Evolutionary conservation across 2,329 filamentous ascomycete species (phyloP).

Genomic region (Ophiostoma himal-ulmi): DNA sequence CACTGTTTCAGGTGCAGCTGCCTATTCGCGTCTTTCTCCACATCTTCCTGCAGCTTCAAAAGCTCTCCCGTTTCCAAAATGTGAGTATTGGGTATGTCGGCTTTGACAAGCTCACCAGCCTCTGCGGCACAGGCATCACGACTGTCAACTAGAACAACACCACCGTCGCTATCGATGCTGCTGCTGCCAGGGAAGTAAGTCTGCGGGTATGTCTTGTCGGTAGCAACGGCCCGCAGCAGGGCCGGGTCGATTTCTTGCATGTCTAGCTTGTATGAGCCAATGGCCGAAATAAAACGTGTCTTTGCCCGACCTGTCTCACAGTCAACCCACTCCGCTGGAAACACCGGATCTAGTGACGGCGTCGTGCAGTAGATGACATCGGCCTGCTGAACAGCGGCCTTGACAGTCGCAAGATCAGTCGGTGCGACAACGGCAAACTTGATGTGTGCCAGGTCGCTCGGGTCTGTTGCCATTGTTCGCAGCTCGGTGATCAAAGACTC

Average conservation of each 20-base stretch:
- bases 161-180: slow-evolving; percentile 25
- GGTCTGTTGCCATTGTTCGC: background rate
- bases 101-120: slow-evolving; percentile 62
- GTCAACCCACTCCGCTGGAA: slow-evolving; percentile 49
- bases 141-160: slow-evolving; percentile 46
- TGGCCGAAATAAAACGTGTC: slow-evolving; percentile 43
- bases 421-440: slow-evolving; percentile 30
- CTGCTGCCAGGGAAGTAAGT: background rate
- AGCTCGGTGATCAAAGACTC: slow-evolving; percentile 37
- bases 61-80: slow-evolving; percentile 60
- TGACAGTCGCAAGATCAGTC: slow-evolving; percentile 37
- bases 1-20: slow-evolving; percentile 35
- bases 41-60: slow-evolving; percentile 46
- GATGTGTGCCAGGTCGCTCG: slow-evolving; percentile 37
- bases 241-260: slow-evolving; percentile 64
- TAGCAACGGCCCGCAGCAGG: slow-evolving; percentile 38
- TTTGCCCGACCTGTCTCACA: slow-evolving; percentile 33
- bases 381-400: slow-evolving; percentile 49
- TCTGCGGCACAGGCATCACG: slow-evolving; percentile 56
- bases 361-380: slow-evolving; percentile 62
- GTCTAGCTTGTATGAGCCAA: slow-evolving; percentile 52
- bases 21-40: slow-evolving; percentile 30
- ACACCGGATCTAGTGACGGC: slow-evolving; percentile 52
- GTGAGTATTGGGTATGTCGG: slow-evolving; percentile 50
- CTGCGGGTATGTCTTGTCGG: background rate